Evolutionary conservation across 2,329 filamentous ascomycete species (phyloP).

Genomic region (Cladophialophora chaetospira): DNA sequence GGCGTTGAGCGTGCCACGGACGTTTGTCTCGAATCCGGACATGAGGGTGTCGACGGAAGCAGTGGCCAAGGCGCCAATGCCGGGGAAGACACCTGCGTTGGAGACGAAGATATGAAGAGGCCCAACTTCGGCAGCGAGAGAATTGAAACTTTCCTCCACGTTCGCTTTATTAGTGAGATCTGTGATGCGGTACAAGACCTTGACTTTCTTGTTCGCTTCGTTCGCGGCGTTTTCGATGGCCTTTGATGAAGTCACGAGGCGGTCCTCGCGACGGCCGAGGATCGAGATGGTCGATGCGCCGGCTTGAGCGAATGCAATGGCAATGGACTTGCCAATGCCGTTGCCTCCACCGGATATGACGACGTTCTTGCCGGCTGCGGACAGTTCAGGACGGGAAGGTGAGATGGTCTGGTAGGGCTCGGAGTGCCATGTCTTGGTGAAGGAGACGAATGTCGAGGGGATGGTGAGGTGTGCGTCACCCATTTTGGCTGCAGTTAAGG

Average conservation of each 20-base stretch:
- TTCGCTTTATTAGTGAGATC: background rate
- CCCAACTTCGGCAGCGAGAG: background rate
- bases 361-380: constrained; percentile 4
- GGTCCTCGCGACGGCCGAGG: constrained; percentile 2
- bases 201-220: background rate
- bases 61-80: background rate
- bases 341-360: background rate
- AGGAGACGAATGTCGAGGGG: constrained; percentile 2
- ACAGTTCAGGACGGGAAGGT: background rate
- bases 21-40: constrained; percentile 11
- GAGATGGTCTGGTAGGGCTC: constrained; percentile 6
- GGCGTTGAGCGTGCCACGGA: background rate
- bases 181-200: background rate
- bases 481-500: background rate
- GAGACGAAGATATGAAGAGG: constrained; percentile 2
- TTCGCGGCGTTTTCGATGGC: background rate
- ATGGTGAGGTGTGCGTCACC: background rate
- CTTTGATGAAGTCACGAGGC: background rate
- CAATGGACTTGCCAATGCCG: constrained; percentile 1
- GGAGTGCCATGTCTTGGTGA: constrained; percentile 1
- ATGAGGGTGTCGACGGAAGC: background rate
- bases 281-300: background rate
- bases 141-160: constrained; percentile 1
- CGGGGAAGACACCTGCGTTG: background rate
- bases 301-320: constrained; percentile 4